phyloP scores from a whole-genome alignment of 1,139 yeast species.

The Scheffersomyces stambukii region DNA sequence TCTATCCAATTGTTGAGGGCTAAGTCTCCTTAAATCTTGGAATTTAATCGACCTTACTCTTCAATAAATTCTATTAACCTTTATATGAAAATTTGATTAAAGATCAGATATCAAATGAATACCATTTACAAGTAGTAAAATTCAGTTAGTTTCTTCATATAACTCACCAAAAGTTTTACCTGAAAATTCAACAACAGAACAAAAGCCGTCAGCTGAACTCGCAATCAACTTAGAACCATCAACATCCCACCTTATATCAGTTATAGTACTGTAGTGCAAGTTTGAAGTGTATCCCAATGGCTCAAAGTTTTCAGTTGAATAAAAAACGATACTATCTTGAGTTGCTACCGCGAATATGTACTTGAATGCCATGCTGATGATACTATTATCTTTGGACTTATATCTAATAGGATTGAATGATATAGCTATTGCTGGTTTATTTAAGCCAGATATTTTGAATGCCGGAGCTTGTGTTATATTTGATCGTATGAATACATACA shows the following conservation, averaged over 20 bases:
- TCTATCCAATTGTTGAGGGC: too few species aligned
- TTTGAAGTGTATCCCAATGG: slow-evolving; percentile 77
- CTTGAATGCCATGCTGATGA: slow-evolving; percentile 59
- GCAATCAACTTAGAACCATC: slow-evolving; percentile 71
- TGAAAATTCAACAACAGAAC: slow-evolving; percentile 61
- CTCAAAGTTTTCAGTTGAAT: slow-evolving; percentile 58
- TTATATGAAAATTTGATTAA: too few species aligned
- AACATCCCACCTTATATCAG: slow-evolving; percentile 80
- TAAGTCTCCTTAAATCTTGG: too few species aligned
- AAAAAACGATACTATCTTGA: slow-evolving; percentile 77
- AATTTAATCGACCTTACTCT: too few species aligned
- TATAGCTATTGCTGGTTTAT: slow-evolving; percentile 80
- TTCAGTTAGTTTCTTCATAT: slow-evolving; percentile 6
- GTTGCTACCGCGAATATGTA: slow-evolving; percentile 93
- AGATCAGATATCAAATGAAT: too few species aligned
- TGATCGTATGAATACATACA: slow-evolving; percentile 68
- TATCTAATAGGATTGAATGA: slow-evolving; percentile 70
- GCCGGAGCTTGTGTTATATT: slow-evolving; percentile 69
- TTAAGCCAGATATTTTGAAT: slow-evolving; percentile 72
- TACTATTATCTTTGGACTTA: slow-evolving; percentile 18
- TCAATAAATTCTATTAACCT: too few species aligned
- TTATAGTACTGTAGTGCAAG: slow-evolving; percentile 81
- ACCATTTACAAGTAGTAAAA: too few species aligned
- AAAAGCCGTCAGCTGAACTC: slow-evolving; percentile 93
- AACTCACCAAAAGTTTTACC: slow-evolving; percentile 49